Conservation (phyloP, 768 basidiomycete genomes). For the Boletellus sp. region DNA sequence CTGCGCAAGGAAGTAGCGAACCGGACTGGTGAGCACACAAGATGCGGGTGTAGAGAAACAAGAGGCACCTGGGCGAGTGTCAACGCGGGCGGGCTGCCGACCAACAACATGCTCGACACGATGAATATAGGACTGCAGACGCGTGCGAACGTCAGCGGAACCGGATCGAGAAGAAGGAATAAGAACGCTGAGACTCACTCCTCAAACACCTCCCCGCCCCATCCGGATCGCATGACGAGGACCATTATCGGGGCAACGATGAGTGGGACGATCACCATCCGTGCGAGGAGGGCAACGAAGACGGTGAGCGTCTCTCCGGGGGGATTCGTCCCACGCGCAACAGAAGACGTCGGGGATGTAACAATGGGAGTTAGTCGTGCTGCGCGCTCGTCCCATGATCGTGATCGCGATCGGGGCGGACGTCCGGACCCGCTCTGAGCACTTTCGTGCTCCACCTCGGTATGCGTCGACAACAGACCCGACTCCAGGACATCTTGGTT, state of each 20-base stretch:
- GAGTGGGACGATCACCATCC: slow-evolving; percentile 86
- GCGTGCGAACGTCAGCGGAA: not conserved
- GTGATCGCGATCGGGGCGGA: not conserved
- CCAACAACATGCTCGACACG: slow-evolving; percentile 76
- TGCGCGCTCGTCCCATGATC: not conserved
- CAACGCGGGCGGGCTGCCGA: slow-evolving; percentile 79
- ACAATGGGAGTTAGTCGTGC: not conserved
- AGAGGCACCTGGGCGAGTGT: slow-evolving; percentile 53
- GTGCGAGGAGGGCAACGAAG: slow-evolving; percentile 70
- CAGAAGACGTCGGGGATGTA: not conserved
- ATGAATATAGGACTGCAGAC: slow-evolving; percentile 75
- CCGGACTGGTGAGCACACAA: no score
- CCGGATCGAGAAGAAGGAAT: not conserved
- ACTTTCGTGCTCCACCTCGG: slow-evolving; percentile 1
- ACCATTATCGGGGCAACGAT: slow-evolving; percentile 76
- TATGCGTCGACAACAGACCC: slow-evolving; percentile 1
- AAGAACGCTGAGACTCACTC: slow-evolving; percentile 53
- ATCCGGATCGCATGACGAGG: slow-evolving; percentile 50
- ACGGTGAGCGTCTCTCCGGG: slow-evolving; percentile 82
- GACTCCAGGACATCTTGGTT: slow-evolving; percentile 7
- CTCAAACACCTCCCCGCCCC: slow-evolving; percentile 49
- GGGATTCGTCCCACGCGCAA: slow-evolving; percentile 7
- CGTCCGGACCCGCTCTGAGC: not conserved
- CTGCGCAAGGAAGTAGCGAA: not conserved
- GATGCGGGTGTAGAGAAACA: slow-evolving; percentile 19